Percentiles rank a stretch among this genome's conserved stretches.
Conservation (phyloP, 164 flowering plant genomes). For the Macadamia tetraphylla region DNA sequence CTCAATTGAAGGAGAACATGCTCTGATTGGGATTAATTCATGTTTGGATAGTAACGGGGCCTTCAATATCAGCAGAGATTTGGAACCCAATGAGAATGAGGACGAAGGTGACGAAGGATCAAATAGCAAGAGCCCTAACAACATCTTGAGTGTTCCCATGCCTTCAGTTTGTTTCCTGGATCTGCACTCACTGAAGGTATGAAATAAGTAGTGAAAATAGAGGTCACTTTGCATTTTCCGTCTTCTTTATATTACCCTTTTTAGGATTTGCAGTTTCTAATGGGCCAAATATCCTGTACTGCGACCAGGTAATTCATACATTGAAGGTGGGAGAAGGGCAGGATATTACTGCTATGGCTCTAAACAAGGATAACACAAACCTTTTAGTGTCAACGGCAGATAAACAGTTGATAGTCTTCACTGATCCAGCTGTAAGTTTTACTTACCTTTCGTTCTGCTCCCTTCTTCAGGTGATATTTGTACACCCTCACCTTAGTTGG, state of each 20-base stretch:
- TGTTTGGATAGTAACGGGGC: constrained; percentile 27
- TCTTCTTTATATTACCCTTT: background rate
- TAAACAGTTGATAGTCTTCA: constrained; percentile 81
- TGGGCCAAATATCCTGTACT: background rate
- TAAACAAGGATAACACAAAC: constrained; percentile 85
- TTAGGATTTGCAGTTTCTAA: background rate
- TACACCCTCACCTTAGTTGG: background rate
- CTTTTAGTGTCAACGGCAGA: constrained; percentile 87
- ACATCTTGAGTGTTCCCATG: constrained; percentile 34
- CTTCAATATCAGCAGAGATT: constrained; percentile 13
- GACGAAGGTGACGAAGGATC: constrained; percentile 18
- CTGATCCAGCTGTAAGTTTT: constrained; percentile 89
- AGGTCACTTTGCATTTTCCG: background rate
- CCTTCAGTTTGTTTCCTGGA: constrained; percentile 87
- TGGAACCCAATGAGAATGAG: constrained; percentile 6
- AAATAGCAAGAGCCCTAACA: constrained; percentile 21
- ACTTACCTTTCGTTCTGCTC: background rate
- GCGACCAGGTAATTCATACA: constrained; percentile 61
- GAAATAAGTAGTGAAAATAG: background rate
- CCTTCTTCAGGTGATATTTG: background rate
- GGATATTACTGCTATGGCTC: constrained; percentile 76
- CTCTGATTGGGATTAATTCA: constrained; percentile 62
- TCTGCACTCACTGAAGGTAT: constrained; percentile 73
- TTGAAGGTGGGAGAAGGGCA: constrained; percentile 71
- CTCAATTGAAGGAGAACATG: constrained; percentile 66